Evolutionary conservation across 2,329 filamentous ascomycete species (phyloP).

Genomic region (Xylariaceae sp.): DNA sequence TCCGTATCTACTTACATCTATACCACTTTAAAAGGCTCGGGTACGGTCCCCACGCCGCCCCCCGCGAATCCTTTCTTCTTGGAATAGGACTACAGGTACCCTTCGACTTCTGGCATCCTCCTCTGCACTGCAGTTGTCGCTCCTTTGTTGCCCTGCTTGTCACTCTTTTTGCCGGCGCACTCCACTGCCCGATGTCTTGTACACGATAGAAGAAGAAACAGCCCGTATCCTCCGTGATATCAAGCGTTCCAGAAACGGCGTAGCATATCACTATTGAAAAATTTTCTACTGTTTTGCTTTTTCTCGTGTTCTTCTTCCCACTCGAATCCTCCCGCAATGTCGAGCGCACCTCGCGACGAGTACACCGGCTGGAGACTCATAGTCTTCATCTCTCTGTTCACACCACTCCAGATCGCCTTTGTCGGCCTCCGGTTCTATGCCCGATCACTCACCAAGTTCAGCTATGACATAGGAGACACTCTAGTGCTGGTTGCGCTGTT

Average conservation of each 20-base stretch:
- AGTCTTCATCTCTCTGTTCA: conserved; percentile 15
- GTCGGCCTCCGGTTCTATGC: conserved; percentile 21
- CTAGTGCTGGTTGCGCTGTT: conserved; percentile 16
- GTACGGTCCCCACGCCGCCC: neutral
- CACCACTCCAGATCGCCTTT: conserved; percentile 6
- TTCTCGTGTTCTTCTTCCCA: neutral
- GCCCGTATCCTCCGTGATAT: neutral
- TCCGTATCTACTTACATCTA: no score
- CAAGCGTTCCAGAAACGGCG: neutral
- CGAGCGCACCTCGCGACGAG: neutral
- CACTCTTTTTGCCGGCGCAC: neutral
- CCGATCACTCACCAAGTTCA: conserved; percentile 6
- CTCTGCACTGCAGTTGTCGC: neutral
- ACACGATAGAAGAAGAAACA: neutral
- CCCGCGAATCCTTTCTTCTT: neutral
- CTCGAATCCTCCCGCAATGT: neutral
- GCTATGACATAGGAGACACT: conserved; percentile 16
- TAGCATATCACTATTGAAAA: neutral
- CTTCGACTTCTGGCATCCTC: neutral
- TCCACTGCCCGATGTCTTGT: neutral
- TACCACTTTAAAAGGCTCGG: neutral
- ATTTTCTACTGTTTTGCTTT: neutral
- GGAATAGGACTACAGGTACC: neutral
- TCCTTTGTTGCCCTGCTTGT: neutral
- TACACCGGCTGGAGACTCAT: conserved; percentile 15